Base-by-base conservation (phyloP, 306 rosid species). In the Casuarina cunninghamiana region DNA sequence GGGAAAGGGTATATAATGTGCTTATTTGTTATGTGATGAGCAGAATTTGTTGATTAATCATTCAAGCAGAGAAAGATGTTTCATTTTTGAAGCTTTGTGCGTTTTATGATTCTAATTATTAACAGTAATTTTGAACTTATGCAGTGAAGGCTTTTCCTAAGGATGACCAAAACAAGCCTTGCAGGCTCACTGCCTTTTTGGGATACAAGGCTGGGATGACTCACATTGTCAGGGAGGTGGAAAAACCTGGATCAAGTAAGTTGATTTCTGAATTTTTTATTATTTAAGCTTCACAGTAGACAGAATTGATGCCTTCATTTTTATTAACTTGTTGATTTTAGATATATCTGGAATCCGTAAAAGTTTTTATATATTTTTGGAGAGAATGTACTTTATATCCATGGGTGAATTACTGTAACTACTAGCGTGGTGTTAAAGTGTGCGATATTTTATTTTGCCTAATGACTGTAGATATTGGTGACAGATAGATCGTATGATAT, bases 181-280 rank as follows among this genome's bases (percentile, higher is more conserved):
- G 93, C 65, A 89, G 81, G 78, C 80, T 93, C 2, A 93, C 93
- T 70, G 93, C 96, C 35, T 93, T 93, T 43, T 73, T 90, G 77
- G 96, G 96, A 53, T 90, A 93, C 86, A 93, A 93, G 91, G 97
- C 97, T 67, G 91, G 96, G 54, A 93, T 93, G 96, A 93, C 97
- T 15, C 97, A 93, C 81, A 89, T 93, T 82, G 97, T 93, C 2
- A 79, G 97, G 63, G 97, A 93, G 71, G 97, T 93, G 5, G 93
- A 93, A 86, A 93, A 93, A 21, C 93, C 97, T 0, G 96, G 97
- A 54, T 93, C 97, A 17, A 90, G 97, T 93, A 50, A 51, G 91
- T 46, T 0, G 0, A 7, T 51, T 19, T 7, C 26, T 41, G 39
- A 66, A 17, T 10, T 6, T 5, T 8, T 35, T 42, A 66, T 42